These are phyloP conservation scores for Pseudomonodictys pantanalensis DNA, from an alignment of 495 filamentous ascomycete genomes.

Conservation along the genomic window DNA sequence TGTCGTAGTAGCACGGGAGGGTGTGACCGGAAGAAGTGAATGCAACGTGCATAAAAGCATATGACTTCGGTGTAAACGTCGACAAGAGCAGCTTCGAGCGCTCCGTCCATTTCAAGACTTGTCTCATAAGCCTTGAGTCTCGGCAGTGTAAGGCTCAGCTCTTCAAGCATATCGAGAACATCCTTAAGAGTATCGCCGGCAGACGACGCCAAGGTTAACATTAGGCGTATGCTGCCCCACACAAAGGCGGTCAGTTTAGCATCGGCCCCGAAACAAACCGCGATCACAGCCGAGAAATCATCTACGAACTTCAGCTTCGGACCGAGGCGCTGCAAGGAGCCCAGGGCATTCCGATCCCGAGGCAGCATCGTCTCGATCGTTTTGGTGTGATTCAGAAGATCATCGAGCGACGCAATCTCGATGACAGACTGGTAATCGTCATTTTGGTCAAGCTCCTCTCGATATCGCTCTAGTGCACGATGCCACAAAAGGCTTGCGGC, in stretches of 20 bases:
- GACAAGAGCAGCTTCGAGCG: conserved; percentile 27
- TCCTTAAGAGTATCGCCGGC: conserved; percentile 26
- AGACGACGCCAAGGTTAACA: conserved; percentile 27
- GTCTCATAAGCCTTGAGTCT: conserved; percentile 24
- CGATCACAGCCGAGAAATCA: conserved; percentile 32
- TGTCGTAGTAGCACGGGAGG: conserved; percentile 18
- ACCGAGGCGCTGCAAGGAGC: conserved; percentile 24
- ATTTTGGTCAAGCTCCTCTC: conserved; percentile 25
- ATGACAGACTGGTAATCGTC: conserved; percentile 28
- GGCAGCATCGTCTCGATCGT: not conserved
- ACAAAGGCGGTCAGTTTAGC: conserved; percentile 29
- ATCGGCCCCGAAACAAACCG: conserved; percentile 32
- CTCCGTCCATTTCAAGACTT: conserved; percentile 26
- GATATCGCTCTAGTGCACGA: conserved; percentile 25
- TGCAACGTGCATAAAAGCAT: conserved; percentile 34
- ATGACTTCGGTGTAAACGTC: conserved; percentile 35
- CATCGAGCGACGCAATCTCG: conserved; percentile 25
- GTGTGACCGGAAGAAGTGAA: conserved; percentile 33
- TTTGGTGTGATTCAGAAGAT: conserved; percentile 23
- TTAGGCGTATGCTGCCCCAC: conserved; percentile 34
- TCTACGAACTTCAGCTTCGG: conserved; percentile 23
- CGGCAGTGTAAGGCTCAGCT: conserved; percentile 30
- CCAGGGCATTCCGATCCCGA: conserved; percentile 3
- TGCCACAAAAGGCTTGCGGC: conserved; percentile 20
- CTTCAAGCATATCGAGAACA: conserved; percentile 35